A percentile compares a stretch with the other conserved stretches of the same genome.
Conservation (phyloP, 306 rosid species). For the Corylus heterophylla region DNA sequence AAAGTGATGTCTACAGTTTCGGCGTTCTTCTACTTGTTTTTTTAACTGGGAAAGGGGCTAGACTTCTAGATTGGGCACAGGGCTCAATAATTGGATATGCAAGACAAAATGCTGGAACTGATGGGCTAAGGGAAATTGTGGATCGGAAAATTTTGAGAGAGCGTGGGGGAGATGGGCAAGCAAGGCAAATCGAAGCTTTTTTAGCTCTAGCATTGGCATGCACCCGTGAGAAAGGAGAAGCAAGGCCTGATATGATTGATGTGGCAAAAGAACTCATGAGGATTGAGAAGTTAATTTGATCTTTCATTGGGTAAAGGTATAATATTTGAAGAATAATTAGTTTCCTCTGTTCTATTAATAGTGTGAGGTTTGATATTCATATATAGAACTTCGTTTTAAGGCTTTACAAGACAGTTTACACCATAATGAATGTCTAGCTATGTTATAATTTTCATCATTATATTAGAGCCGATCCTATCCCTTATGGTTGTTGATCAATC, state of each 20-base stretch:
- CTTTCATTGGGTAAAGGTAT: background rate
- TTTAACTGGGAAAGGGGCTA: background rate
- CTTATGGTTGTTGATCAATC: too few relatives aligned
- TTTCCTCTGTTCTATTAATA: too few relatives aligned
- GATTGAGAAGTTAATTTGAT: background rate
- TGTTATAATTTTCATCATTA: too few relatives aligned
- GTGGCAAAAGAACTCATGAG: conserved; percentile 1
- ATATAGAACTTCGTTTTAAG: too few relatives aligned
- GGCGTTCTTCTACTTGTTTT: conserved; percentile 2
- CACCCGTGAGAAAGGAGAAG: background rate
- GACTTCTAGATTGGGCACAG: background rate
- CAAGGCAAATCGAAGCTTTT: background rate
- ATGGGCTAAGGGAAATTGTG: background rate
- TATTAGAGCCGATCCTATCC: too few relatives aligned
- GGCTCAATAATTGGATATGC: background rate
- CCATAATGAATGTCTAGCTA: too few relatives aligned
- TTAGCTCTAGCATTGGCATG: background rate
- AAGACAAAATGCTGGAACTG: background rate
- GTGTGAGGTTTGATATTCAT: too few relatives aligned
- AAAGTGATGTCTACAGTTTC: conserved; percentile 4
- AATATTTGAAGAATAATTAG: too few relatives aligned
- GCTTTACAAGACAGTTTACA: too few relatives aligned
- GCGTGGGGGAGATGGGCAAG: background rate
- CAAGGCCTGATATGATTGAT: background rate
- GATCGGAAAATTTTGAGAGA: background rate